Evolutionary conservation across 2,329 filamentous ascomycete species (phyloP).

Genomic region (Arthrobotrys sinensis): DNA sequence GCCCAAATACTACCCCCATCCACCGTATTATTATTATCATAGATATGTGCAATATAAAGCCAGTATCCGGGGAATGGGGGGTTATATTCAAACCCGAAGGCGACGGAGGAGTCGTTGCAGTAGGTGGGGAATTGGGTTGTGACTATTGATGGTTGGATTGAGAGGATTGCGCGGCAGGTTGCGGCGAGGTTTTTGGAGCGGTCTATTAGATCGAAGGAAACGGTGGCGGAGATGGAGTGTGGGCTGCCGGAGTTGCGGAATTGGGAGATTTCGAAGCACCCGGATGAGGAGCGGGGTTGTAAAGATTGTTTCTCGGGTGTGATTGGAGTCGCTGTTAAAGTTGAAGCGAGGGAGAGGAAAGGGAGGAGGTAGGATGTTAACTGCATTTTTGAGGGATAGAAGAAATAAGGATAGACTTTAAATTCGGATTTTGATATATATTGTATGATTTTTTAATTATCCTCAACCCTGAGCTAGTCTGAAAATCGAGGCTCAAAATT

Average conservation of each 20-base stretch:
- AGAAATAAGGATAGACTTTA: background rate
- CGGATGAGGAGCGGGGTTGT: constrained; percentile 35
- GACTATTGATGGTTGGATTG: constrained; percentile 48
- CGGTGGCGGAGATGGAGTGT: constrained; percentile 44
- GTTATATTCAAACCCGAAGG: constrained; percentile 44
- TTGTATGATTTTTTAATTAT: background rate
- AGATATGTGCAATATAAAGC: constrained; percentile 39
- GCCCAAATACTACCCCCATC: constrained; percentile 42
- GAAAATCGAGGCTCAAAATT: background rate
- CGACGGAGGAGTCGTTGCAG: constrained; percentile 45
- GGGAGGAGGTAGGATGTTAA: constrained; percentile 35
- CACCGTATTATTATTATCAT: constrained; percentile 48
- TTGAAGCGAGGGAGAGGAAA: constrained; percentile 34
- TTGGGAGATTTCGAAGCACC: constrained; percentile 43
- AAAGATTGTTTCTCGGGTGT: constrained; percentile 17
- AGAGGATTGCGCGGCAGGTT: constrained; percentile 30
- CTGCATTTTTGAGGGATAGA: constrained; percentile 34
- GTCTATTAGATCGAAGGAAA: constrained; percentile 37
- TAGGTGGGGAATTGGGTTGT: constrained; percentile 40
- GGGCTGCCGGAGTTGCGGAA: constrained; percentile 48
- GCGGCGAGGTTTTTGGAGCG: constrained; percentile 25
- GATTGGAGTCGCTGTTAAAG: constrained; percentile 32
- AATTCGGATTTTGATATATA: background rate
- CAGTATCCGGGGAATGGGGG: constrained; percentile 35
- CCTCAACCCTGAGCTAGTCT: background rate